Conservation (phyloP, 2,329 filamentous ascomycete genomes). For the Neofusicoccum sp. region DNA sequence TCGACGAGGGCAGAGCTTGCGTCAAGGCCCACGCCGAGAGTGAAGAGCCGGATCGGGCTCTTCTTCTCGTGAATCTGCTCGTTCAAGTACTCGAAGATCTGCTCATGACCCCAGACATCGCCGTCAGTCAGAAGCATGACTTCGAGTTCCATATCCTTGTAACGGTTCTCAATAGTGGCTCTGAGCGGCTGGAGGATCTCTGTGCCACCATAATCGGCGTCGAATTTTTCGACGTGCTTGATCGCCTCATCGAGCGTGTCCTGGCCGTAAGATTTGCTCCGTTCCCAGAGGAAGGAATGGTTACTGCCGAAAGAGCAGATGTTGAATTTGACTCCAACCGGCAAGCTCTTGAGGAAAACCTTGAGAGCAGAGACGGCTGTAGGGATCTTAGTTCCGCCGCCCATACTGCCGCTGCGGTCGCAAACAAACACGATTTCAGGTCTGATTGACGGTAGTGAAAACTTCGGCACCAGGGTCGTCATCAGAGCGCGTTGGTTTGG, state of each 20-base stretch:
- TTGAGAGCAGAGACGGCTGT: conserved; percentile 57
- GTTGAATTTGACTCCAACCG: conserved; percentile 65
- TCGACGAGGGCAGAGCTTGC: conserved; percentile 59
- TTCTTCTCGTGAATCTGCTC: conserved; percentile 40
- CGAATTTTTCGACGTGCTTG: conserved; percentile 42
- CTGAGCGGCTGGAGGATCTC: conserved; percentile 51
- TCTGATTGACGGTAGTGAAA: conserved; percentile 55
- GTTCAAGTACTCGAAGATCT: conserved; percentile 51
- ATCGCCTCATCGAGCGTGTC: conserved; percentile 46
- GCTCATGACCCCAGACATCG: conserved; percentile 50
- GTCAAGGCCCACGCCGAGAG: conserved; percentile 54
- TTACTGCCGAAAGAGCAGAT: conserved; percentile 64
- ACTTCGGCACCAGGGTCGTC: conserved; percentile 68
- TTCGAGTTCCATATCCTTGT: conserved; percentile 49
- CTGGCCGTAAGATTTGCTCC: conserved; percentile 48
- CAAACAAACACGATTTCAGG: conserved; percentile 71
- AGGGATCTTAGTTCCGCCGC: conserved; percentile 44
- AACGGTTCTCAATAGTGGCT: conserved; percentile 47
- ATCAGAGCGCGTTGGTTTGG: conserved; percentile 65
- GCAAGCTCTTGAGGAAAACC: conserved; percentile 65
- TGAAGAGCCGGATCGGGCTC: conserved; percentile 54
- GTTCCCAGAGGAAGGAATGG: conserved; percentile 48
- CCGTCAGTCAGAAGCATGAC: conserved; percentile 59
- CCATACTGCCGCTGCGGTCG: conserved; percentile 70
- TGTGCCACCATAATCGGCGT: conserved; percentile 53